These are phyloP conservation scores for Umbilicaria muhlenbergii DNA, from an alignment of 495 filamentous ascomycete species.

Conservation along the genomic window DNA sequence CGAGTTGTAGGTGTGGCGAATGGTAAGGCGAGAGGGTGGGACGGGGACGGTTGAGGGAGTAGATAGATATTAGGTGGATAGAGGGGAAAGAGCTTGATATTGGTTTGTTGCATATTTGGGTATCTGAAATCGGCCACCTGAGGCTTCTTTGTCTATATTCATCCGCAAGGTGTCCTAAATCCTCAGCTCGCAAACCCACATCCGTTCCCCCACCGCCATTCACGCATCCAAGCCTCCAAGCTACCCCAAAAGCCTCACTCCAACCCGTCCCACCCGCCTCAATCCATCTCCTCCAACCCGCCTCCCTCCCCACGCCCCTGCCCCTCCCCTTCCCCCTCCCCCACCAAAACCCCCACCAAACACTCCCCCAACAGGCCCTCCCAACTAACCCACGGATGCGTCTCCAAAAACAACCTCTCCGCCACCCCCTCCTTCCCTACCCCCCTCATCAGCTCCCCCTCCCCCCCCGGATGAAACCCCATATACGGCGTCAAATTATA, in stretches of 20 bases:
- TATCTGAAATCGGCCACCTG: too few species aligned
- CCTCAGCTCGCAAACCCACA: too few species aligned
- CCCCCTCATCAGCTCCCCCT: constrained; percentile 64
- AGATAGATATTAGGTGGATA: too few species aligned
- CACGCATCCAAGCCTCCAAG: too few species aligned
- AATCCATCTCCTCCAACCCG: constrained; percentile 61
- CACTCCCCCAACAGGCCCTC: constrained; percentile 84
- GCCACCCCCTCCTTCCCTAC: constrained; percentile 58
- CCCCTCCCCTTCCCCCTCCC: constrained; percentile 45
- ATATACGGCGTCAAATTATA: constrained; percentile 89
- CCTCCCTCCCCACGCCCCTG: constrained; percentile 18
- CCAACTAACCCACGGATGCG: constrained; percentile 97
- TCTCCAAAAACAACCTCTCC: constrained; percentile 69
- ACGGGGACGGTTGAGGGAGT: too few species aligned
- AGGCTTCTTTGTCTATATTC: too few species aligned
- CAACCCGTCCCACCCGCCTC: constrained; percentile 1
- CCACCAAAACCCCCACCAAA: constrained; percentile 70
- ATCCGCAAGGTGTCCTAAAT: too few species aligned
- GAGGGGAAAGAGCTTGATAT: too few species aligned
- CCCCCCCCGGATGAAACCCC: constrained; percentile 84
- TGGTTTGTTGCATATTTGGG: too few species aligned
- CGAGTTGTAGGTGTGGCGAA: constrained; percentile 27
- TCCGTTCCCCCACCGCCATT: too few species aligned
- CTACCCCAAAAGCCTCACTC: too few species aligned
- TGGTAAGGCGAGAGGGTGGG: neutral